phyloP scores from a whole-genome alignment of 257 asterid genomes.

The Solanum corneliomulleri region DNA sequence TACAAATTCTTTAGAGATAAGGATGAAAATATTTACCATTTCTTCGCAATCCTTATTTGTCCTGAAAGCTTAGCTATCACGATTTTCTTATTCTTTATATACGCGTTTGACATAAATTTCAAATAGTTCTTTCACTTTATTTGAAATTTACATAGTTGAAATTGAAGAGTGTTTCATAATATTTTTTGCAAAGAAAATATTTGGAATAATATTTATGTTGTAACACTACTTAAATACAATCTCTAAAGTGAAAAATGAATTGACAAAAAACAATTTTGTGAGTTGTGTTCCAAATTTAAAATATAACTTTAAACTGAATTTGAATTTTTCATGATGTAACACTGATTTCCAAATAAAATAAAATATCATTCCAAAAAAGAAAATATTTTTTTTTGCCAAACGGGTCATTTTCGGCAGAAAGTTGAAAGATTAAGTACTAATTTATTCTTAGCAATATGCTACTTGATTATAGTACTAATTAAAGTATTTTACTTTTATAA shows the following conservation, averaged over 20 bases:
- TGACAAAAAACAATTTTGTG: too few species aligned
- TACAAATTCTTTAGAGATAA: too few species aligned
- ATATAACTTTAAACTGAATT: background rate
- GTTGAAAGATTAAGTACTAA: background rate
- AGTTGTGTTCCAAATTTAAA: background rate
- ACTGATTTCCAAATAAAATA: background rate
- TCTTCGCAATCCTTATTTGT: background rate
- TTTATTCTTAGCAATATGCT: background rate
- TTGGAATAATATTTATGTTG: background rate
- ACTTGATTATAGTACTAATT: background rate
- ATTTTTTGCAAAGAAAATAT: background rate
- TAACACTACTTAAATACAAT: background rate
- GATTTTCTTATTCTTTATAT: fast-evolving
- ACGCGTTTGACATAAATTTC: background rate
- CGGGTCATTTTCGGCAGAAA: constrained; percentile 8
- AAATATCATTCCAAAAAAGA: background rate
- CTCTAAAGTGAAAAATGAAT: too few species aligned
- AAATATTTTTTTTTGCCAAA: background rate
- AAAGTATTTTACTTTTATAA: background rate
- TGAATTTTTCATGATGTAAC: background rate
- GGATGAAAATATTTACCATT: too few species aligned
- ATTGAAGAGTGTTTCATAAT: background rate
- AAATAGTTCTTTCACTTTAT: too few species aligned
- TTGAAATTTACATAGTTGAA: background rate
- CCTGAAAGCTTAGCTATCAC: background rate